Base-by-base conservation (phyloP, 352 stramenopile genomes). In the Pythium scleroteichum region DNA sequence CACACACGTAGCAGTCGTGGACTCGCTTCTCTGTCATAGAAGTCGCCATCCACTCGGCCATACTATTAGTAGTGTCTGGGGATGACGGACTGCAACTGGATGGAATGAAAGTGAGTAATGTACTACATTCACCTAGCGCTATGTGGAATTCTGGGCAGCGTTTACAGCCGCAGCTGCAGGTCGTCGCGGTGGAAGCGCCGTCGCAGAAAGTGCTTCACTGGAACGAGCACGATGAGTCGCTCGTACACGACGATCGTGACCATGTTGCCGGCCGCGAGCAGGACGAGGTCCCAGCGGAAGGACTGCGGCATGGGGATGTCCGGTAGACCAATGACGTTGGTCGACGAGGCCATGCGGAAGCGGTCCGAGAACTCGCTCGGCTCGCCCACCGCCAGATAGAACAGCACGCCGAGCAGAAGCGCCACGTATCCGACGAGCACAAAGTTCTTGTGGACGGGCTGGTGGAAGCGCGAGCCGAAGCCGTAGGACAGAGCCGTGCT, bases 271-370 rank as follows among this genome's bases (percentile, higher is more conserved):
- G 72, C 14, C 2, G 77, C 50, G 17, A 86, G 48, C 20, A 58
- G 29, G 14, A 80, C 71, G 40, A 79, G 70, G 47, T 81, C 57
- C 26, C 27, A 41, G 46, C 74, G 62, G 66, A 84, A 84, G 9
- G 55, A 38, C 8, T 66, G n/a, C 1, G 76, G 76, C 68, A 82
- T 71, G 0, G 76, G 74, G 39, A 84, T 84, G 35, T 82, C 69
- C 2, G 77, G 74, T 17, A 84, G 46, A 12, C 74, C 77, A 42
- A 84, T 68, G 9, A 81, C 75, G 46, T 81, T 83, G 12, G 75
- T 80, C 32, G 59, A 67, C 40, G 66, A 80, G 3, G 69, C 71
- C 51, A 83, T 77, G 16, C 75, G 72, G 60, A 83, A 80, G 16
- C 57, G 35, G 40, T 83, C 75, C 14, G 61, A 75, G 8, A 80